Base-by-base conservation (phyloP, 176 grass and related monocot species). In the Chrysopogon serrulatus region DNA sequence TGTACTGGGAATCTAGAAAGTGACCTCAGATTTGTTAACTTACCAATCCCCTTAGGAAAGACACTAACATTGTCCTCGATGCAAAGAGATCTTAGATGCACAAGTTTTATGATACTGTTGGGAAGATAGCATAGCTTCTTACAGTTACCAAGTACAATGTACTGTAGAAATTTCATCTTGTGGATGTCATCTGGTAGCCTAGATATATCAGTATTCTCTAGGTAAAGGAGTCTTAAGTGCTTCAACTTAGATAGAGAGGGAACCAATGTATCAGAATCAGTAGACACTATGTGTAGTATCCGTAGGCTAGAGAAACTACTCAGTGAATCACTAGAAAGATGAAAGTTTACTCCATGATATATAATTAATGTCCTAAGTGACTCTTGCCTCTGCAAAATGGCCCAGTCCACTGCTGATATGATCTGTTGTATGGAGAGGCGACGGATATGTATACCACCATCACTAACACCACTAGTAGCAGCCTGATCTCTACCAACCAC, bases 211-310 rank as follows among this genome's bases (percentile, higher is more conserved):
- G 79, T 71, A 0, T 5, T 0, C 1, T 14, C 9, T 23, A 82
- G 26, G 3, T 10, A 1, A 18, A 88, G 64, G n/a, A n/a, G 67
- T 21, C 86, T 76, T n/a, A 88, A 17, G 65, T 88, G 86, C 24
- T 41, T 77, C 23, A 88, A n/a, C 14, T 41, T 4, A 17, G 15
- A 56, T 0, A 88, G 11, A 34, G 47, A 78, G n/a, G 9, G 9
- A 62, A 80, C 21, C 18, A 83, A 51, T 4, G 1, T 24, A 28
- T 33, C n/a, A 4, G 28, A 57, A 1, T 82, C 2, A 0, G 18
- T 10, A 15, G 1, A 1, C 19, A 0, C 0, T 5, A 88, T 37
- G 5, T 5, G 10, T 1, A 88, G 37, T 7, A 77, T 39, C 1
- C 86, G 15, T 13, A 88, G 41, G 1, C 10, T 26, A 9, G 39